Evolutionary conservation across 345 rosid genomes (phyloP).

Genomic region (Microcos paniculata): DNA sequence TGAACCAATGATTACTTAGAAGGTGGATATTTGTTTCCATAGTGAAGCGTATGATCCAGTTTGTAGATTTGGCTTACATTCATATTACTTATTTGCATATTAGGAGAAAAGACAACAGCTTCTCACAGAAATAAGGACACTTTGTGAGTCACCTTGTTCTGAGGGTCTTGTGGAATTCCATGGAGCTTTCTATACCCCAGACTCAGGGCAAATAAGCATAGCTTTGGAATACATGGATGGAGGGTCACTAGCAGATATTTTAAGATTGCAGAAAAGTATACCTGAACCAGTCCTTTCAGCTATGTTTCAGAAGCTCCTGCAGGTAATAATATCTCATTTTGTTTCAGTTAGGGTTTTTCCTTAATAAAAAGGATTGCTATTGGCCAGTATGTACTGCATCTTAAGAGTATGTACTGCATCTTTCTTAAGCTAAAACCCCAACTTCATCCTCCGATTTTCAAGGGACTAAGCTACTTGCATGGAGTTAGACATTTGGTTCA

Average conservation of each 20-base stretch:
- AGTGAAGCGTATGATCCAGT: background rate
- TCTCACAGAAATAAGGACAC: constrained; percentile 86
- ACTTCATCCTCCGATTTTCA: constrained; percentile 9
- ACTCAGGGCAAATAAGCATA: constrained; percentile 92
- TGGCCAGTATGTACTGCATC: constrained; percentile 11
- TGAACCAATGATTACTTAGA: background rate
- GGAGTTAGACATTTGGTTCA: constrained; percentile 90
- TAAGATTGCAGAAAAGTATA: constrained; percentile 52
- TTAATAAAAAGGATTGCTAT: constrained; percentile 7
- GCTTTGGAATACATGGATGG: constrained; percentile 98
- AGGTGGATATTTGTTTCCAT: background rate
- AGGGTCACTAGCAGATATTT: constrained; percentile 88
- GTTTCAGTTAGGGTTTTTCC: constrained; percentile 8
- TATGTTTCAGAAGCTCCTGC: constrained; percentile 84
- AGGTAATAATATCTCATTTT: constrained; percentile 37
- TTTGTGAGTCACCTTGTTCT: constrained; percentile 91
- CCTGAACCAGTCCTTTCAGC: constrained; percentile 89
- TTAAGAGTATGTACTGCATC: constrained; percentile 11
- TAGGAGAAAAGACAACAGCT: constrained; percentile 96
- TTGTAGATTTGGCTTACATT: background rate
- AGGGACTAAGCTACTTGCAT: constrained; percentile 93
- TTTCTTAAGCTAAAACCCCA: constrained; percentile 9
- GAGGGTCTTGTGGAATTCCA: constrained; percentile 96
- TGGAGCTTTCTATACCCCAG: constrained; percentile 93
- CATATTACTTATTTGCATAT: constrained; percentile 13